These are phyloP conservation scores for Aspergillus pseudoterreus DNA, from an alignment of 2,329 filamentous ascomycete species.

Conservation along the genomic window DNA sequence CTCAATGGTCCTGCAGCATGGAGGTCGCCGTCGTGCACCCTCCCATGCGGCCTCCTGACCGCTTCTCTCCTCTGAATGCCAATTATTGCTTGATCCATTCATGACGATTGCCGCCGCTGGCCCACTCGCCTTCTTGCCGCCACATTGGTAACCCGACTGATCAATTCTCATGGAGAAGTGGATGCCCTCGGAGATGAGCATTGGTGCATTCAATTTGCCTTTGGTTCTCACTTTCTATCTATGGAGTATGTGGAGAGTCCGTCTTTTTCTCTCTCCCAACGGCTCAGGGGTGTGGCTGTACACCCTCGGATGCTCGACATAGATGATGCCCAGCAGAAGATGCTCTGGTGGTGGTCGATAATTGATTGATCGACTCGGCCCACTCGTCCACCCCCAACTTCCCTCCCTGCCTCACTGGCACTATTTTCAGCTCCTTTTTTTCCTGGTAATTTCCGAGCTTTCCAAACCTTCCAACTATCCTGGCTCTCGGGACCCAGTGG, in stretches of 20 bases:
- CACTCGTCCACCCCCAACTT: slow-evolving; percentile 3
- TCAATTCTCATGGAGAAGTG: not conserved
- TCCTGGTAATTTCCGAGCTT: not conserved
- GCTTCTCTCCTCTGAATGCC: slow-evolving; percentile 6
- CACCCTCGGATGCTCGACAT: slow-evolving; percentile 7
- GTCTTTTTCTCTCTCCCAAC: not conserved
- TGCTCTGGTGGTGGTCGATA: not conserved
- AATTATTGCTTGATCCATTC: slow-evolving; percentile 4
- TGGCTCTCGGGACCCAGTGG: slow-evolving; percentile 18
- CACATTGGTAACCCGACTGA: slow-evolving; percentile 6
- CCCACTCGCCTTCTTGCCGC: slow-evolving; percentile 4
- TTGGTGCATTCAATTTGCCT: not conserved
- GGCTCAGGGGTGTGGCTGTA: not conserved
- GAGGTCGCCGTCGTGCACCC: slow-evolving; percentile 1
- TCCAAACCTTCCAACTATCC: slow-evolving; percentile 10
- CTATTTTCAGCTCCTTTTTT: not conserved
- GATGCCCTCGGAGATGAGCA: not conserved
- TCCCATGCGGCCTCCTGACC: slow-evolving; percentile 5
- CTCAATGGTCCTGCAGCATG: slow-evolving; percentile 2
- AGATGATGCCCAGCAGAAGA: slow-evolving; percentile 6
- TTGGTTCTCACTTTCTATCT: not conserved
- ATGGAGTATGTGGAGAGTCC: too few species aligned
- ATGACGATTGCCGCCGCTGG: slow-evolving; percentile 6
- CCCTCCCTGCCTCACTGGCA: not conserved
- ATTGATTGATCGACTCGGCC: slow-evolving; percentile 13